Evolutionary conservation across 1,139 yeast species (phyloP).

Genomic region (Taphrina wiesneri): DNA sequence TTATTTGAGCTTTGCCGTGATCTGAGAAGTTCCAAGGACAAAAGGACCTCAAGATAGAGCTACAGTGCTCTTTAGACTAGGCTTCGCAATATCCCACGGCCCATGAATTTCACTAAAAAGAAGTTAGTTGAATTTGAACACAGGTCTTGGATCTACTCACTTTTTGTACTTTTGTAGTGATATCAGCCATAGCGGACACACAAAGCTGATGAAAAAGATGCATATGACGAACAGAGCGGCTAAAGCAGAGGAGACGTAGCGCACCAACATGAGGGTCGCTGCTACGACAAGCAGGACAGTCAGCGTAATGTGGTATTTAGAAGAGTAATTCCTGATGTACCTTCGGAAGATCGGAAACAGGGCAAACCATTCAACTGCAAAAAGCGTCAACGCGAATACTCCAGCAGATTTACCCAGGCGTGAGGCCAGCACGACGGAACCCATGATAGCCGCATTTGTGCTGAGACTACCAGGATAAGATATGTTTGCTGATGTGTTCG

Average conservation of each 20-base stretch:
- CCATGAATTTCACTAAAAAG: slow-evolving; percentile 66
- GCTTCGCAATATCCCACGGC: slow-evolving; percentile 91
- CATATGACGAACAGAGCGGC: slow-evolving; percentile 53
- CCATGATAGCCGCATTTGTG: slow-evolving; percentile 78
- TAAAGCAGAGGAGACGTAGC: slow-evolving; percentile 32
- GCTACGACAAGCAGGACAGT: slow-evolving; percentile 32
- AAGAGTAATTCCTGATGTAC: slow-evolving; percentile 49
- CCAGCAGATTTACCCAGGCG: slow-evolving; percentile 69
- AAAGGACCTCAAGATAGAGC: neutral
- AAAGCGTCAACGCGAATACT: slow-evolving; percentile 78
- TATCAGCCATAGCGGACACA: slow-evolving; percentile 70
- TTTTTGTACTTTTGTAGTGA: slow-evolving; percentile 77
- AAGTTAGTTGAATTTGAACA: neutral
- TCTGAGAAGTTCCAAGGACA: neutral
- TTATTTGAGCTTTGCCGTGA: neutral
- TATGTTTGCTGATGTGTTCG: slow-evolving; percentile 25
- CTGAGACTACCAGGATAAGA: slow-evolving; percentile 62
- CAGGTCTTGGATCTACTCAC: slow-evolving; percentile 35
- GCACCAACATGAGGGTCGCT: slow-evolving; percentile 23
- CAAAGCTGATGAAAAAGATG: slow-evolving; percentile 55
- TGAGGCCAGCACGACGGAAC: slow-evolving; percentile 87
- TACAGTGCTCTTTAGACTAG: slow-evolving; percentile 44
- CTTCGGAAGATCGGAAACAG: slow-evolving; percentile 70
- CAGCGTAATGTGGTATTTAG: slow-evolving; percentile 19
- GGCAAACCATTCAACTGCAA: slow-evolving; percentile 70